Evolutionary conservation across 352 stramenopile species (phyloP).

Genomic region (Phytopythium boreale): DNA sequence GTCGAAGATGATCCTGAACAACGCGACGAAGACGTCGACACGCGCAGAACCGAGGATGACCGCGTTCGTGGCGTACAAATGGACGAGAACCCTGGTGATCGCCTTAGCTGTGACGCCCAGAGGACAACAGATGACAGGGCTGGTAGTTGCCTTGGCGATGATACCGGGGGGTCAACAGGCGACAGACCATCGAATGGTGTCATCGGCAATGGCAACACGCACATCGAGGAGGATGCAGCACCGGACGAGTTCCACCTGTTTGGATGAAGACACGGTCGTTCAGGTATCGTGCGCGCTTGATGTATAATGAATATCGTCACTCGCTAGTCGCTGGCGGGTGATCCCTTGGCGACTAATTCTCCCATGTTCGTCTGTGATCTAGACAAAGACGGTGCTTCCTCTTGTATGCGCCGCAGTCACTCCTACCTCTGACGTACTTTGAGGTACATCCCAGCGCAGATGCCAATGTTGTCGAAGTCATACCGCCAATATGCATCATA

Average conservation of each 20-base stretch:
- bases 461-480: constrained; percentile 15
- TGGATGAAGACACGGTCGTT: background rate
- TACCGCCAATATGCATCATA: constrained; percentile 4
- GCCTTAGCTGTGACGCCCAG: too few species aligned
- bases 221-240: background rate
- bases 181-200: background rate
- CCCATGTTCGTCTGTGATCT: background rate
- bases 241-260: background rate
- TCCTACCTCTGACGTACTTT: too few species aligned
- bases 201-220: background rate
- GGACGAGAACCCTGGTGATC: background rate
- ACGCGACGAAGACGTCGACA: background rate
- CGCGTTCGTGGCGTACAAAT: background rate
- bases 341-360: too few species aligned
- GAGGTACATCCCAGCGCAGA: constrained; percentile 13
- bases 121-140: background rate
- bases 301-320: background rate
- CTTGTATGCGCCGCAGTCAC: too few species aligned
- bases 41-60: background rate
- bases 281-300: background rate
- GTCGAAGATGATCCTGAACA: background rate
- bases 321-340: background rate
- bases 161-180: background rate
- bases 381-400: too few species aligned
- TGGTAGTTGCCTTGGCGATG: background rate